Base-by-base conservation (phyloP, 2,329 filamentous ascomycete genomes). In the Nakataea oryzae region DNA sequence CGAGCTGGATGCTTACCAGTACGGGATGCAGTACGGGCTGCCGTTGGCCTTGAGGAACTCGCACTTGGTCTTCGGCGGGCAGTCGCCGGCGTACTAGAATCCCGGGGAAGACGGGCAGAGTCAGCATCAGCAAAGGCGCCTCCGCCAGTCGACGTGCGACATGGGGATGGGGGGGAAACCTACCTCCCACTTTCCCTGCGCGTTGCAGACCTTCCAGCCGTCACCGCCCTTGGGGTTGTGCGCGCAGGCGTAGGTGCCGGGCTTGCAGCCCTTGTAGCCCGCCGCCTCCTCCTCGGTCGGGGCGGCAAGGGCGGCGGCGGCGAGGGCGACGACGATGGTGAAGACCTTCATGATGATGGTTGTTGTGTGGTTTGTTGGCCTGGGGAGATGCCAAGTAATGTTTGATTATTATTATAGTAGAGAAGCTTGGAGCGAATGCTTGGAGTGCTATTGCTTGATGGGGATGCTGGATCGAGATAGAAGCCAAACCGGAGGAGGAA, bases 21-120 rank as follows among this genome's bases (percentile, higher is more conserved):
- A 30, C 27, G 58, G 63, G n/a, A 68, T 27, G 64, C 68, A 70
- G 64, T 70, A 69, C 1, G 69, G 69, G 63, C 65, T 67, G 28
- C 62, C 60, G 63, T 65, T 69, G 61, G 62, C 41, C 7, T 12
- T 14, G 62, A 65, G 62, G 63, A 64, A 69, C 28, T 62, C 8
- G 67, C 69, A 70, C 14, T 50, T 11, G 5, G 63, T 63, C 56
- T 61, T 56, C 3, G 57, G 58, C 12, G 60, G 56, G 60, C 67
- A 70, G 50, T 61, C 61, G 41, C 66, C 68, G 59, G 60, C 66
- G 14, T 62, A 68, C 67, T 67, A n/a, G n/a, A n/a, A n/a, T n/a
- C n/a, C n/a, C n/a, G n/a, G n/a, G n/a, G n/a, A n/a, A n/a, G n/a
- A n/a, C n/a, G n/a, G n/a, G n/a, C n/a, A n/a, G n/a, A n/a, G n/a